phyloP scores from a whole-genome alignment of 1,284 basidiomycete genomes.

The Microbotryomycetes sp. region DNA sequence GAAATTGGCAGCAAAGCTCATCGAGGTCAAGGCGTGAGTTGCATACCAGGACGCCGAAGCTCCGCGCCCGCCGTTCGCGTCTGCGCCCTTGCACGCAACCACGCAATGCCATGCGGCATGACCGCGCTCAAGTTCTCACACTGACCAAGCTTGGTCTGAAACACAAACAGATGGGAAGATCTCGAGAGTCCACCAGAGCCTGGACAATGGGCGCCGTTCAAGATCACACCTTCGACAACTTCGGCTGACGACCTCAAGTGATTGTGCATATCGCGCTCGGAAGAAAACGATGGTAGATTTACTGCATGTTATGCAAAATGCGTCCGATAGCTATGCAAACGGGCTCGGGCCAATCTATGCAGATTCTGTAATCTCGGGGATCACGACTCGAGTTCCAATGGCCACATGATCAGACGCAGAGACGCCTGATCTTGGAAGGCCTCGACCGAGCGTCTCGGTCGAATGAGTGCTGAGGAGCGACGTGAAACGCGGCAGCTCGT shows the following conservation, averaged over 20 bases:
- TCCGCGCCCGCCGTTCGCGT: too few relatives aligned
- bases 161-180: conserved; percentile 65
- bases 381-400: conserved; percentile 26
- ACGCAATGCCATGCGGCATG: too few relatives aligned
- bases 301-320: too few relatives aligned
- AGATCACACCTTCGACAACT: conserved; percentile 29
- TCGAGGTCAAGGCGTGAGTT: conserved; percentile 93
- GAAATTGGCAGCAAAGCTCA: conserved; percentile 69
- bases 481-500: conserved; percentile 5
- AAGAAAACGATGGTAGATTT: too few relatives aligned
- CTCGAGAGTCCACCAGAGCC: conserved; percentile 68
- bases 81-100: not conserved
- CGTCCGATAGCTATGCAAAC: not conserved
- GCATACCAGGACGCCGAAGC: not conserved
- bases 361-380: conserved; percentile 4
- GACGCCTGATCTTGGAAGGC: conserved; percentile 29
- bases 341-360: not conserved
- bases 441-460: conserved; percentile 8
- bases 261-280: not conserved
- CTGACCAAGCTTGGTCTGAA: too few relatives aligned
- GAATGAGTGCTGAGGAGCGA: conserved; percentile 19
- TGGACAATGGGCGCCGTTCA: conserved; percentile 79
- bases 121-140: too few relatives aligned
- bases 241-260: conserved; percentile 28
- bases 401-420: conserved; percentile 33